Evolutionary conservation across 179 eudicot species (phyloP).

Genomic region (Silene noctiflora): DNA sequence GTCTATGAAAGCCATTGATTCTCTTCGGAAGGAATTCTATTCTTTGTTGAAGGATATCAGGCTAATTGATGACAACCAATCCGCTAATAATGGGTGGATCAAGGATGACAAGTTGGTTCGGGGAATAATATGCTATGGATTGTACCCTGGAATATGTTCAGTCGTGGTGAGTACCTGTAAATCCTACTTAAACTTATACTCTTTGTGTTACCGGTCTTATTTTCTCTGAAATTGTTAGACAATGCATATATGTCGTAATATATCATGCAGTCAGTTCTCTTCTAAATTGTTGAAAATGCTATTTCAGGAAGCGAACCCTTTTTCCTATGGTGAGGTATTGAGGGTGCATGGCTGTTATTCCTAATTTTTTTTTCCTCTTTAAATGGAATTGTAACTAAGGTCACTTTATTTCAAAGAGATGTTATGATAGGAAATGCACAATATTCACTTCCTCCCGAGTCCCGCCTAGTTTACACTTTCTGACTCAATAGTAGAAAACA

Average conservation of each 20-base stretch:
- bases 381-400: neutral
- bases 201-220: neutral
- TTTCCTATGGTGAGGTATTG: neutral
- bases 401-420: neutral
- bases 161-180: constrained; percentile 67
- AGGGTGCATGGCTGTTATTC: neutral
- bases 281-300: neutral
- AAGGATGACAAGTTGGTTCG: constrained; percentile 91
- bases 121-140: constrained; percentile 92
- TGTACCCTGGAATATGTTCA: constrained; percentile 92
- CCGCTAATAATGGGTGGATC: constrained; percentile 55
- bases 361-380: neutral
- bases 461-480: neutral
- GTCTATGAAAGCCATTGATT: constrained; percentile 97
- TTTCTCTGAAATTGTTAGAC: neutral
- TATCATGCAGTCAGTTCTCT: neutral
- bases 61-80: constrained; percentile 57
- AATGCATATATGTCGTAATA: neutral
- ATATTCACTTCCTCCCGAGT: neutral
- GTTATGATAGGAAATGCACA: neutral
- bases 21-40: constrained; percentile 84
- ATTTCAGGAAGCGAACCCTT: neutral
- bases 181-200: neutral
- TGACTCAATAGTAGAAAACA: neutral
- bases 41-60: constrained; percentile 79